Evolutionary conservation across 441 rosid species (phyloP), one percentile per base, ranked within the genome.

Genomic region (Euphorbia schlechtendalii): DNA sequence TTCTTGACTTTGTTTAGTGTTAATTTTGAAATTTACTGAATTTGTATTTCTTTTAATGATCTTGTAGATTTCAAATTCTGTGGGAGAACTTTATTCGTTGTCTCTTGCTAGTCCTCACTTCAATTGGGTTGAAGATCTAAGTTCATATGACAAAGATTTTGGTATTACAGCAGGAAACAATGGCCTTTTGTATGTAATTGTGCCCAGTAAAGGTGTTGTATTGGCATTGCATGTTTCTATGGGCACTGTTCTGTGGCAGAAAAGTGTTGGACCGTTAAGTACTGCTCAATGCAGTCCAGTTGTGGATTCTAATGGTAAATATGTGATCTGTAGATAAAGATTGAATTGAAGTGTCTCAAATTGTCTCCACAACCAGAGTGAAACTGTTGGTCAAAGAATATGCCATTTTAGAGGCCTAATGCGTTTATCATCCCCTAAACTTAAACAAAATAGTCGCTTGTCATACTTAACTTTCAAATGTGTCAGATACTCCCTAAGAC

Each of bases 11-110:
- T 38, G 6, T 18, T 36, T 0, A 24, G 13, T 34, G 46, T 12
- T 0, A 36, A 13, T 58, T 20, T 20, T 3, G 36, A 3, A 15
- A 30, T 24, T 38, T 28, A 1, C 30, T 59, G 49, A 41, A 18
- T 4, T 38, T 18, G 25, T 13, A 6, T 58, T 0, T 48, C 28
- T 4, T 43, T 34, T 32, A n/a, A n/a, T 56, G 40, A 13, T 0
- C 59, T 25, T 84, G 78, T 82, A 89, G 98, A 79, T 90, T 46
- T 82, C 96, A 25, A 90, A 83, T 67, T 83, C 75, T 48, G 71
- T 75, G 51, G 97, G 97, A 54, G 93, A 88, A 77, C 75, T 90
- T 68, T 90, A 90, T 63, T 85, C 95, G 7, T n/a, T 93, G 78
- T 88, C 96, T 52, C 68, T 86, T 58, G 86, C 74, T 28, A 79